These are phyloP conservation scores for Collariella sp. DNA, from an alignment of 495 filamentous ascomycete genomes.

Conservation along the genomic window DNA sequence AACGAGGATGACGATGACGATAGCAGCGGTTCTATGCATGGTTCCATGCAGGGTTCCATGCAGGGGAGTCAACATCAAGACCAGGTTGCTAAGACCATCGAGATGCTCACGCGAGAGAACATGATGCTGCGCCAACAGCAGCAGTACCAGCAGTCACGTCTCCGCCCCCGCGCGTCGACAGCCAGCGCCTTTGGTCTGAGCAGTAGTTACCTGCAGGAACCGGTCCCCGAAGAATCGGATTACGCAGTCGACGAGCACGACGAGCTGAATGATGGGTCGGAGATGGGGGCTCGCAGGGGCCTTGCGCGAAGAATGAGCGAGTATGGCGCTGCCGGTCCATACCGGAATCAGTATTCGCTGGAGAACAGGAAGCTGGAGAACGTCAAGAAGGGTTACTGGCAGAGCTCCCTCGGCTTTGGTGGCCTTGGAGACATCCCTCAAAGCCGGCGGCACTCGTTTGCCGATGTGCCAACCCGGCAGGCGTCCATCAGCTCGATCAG, in stretches of 20 bases:
- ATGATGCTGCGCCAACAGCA: constrained; percentile 57
- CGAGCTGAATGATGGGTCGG: constrained; percentile 51
- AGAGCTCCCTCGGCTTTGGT: constrained; percentile 75
- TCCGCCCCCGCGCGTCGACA: constrained; percentile 56
- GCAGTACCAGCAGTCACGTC: constrained; percentile 50
- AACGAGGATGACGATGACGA: constrained; percentile 72
- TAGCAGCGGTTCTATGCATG: constrained; percentile 49
- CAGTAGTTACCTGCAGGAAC: constrained; percentile 53
- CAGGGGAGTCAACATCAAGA: constrained; percentile 45
- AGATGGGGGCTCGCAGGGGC: constrained; percentile 46
- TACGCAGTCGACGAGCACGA: constrained; percentile 63
- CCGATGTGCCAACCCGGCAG: constrained; percentile 63
- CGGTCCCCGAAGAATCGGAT: constrained; percentile 61
- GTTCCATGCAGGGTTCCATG: constrained; percentile 49
- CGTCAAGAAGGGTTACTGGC: constrained; percentile 78
- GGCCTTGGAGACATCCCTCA: constrained; percentile 63
- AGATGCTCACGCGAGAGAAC: constrained; percentile 65
- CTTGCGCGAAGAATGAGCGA: constrained; percentile 50
- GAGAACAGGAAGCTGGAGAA: constrained; percentile 72
- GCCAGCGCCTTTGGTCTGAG: constrained; percentile 45
- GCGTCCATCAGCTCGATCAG: constrained; percentile 56
- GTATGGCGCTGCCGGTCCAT: constrained; percentile 50
- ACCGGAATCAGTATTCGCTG: constrained; percentile 47
- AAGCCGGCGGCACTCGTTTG: constrained; percentile 94
- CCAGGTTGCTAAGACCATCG: constrained; percentile 56